These are phyloP conservation scores for Gastrodia elata DNA, from an alignment of 106 monocot genomes.

Conservation along the genomic window DNA sequence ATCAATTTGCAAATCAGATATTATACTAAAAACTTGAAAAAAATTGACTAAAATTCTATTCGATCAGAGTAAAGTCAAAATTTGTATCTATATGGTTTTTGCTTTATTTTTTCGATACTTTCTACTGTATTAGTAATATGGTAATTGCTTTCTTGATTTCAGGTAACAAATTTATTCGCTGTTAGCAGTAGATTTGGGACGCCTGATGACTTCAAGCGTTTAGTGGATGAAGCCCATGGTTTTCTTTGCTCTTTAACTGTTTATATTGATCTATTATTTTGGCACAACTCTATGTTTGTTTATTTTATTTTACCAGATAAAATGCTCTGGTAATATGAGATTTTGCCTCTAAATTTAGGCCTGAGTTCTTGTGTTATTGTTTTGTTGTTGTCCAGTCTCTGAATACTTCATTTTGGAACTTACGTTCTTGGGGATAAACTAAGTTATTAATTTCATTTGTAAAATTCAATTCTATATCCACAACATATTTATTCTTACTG, in stretches of 20 bases:
- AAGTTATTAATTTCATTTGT: neutral
- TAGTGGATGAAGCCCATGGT: slow-evolving; percentile 99
- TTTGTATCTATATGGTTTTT: too few relatives aligned
- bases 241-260: slow-evolving; percentile 5
- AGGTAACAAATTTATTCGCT: slow-evolving; percentile 98
- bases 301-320: neutral
- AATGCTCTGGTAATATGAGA: neutral
- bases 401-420: neutral
- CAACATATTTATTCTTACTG: neutral
- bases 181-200: slow-evolving; percentile 98
- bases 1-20: too few relatives aligned
- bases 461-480: neutral
- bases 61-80: too few relatives aligned
- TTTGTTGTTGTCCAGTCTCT: neutral
- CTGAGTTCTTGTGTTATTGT: neutral
- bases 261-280: neutral
- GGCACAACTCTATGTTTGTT: neutral
- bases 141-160: slow-evolving; percentile 12
- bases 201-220: slow-evolving; percentile 89
- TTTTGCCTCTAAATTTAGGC: neutral
- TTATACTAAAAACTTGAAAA: too few relatives aligned
- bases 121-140: neutral
- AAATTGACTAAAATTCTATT: too few relatives aligned
- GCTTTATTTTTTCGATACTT: too few relatives aligned
- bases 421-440: neutral